Evolutionary conservation across 805 yeast genomes (phyloP), one percentile per base, ranked within the genome.

Genomic region (Candida germanica): DNA sequence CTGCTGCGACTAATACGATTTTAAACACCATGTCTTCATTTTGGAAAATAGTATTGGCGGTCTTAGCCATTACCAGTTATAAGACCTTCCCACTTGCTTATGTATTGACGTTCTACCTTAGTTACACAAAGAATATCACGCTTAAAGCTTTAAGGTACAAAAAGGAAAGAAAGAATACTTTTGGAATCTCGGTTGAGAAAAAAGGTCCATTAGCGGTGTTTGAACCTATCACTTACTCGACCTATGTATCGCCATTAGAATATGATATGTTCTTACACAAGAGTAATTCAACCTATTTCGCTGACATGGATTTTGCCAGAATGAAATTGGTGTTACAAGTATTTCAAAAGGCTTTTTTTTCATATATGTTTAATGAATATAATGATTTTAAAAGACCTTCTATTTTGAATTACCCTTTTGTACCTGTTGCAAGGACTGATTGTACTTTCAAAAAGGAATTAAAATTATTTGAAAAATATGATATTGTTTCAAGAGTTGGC

Each of bases 181-280:
- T 53, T 36, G 69, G 66, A 9, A 46, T 57, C 26, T 54, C 58
- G 26, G 53, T 44, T 28, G 43, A 44, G 7, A 26, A 39, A 15
- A 49, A 30, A 34, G 47, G 40, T 32, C 38, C 46, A 42, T 16
- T 56, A 47, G 50, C 63, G 26, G 46, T 68, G n/a, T 80, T 80
- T 54, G 62, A 66, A 9, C 65, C 72, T 29, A 52, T 66, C 1
- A 48, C 54, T 10, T 65, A 65, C 44, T 45, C 56, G 15, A 73
- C 88, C 0, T 77, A 75, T 41, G 84, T 83, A 19, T 80, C 91
- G 1, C 78, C 84, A 6, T 60, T 84, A 51, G 97, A 89, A 54
- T 79, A 87, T 53, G 97, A 89, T 58, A 75, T 85, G 65, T 87
- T 87, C 53, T 50, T 87, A 31, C 98, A 89, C 66, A 91, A 89